phyloP scores from a whole-genome alignment of 148 eudicot genomes.

The Diospyros kaki region DNA sequence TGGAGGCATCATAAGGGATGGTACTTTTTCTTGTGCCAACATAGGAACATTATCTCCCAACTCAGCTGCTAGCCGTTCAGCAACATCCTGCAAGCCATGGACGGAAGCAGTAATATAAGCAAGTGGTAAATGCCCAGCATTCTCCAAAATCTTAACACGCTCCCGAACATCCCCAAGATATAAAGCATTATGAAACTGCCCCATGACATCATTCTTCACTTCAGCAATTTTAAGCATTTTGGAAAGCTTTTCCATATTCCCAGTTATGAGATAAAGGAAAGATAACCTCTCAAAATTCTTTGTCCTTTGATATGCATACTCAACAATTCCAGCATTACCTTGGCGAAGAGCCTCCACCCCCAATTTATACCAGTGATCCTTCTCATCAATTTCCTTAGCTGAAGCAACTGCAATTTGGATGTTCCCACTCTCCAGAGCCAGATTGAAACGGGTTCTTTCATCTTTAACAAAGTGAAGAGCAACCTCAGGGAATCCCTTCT shows the following conservation, averaged over 20 bases:
- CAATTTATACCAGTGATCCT: constrained; percentile 73
- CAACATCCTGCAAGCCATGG: constrained; percentile 60
- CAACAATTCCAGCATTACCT: constrained; percentile 79
- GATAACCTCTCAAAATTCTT: constrained; percentile 77
- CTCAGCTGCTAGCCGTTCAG: constrained; percentile 50
- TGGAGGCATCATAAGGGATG: constrained; percentile 62
- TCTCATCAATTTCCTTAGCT: constrained; percentile 78
- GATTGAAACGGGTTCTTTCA: constrained; percentile 67
- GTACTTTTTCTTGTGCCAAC: constrained; percentile 44
- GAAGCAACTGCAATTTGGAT: constrained; percentile 75
- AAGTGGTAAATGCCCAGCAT: constrained; percentile 70
- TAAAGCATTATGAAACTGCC: constrained; percentile 75
- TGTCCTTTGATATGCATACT: constrained; percentile 75
- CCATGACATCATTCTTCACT: constrained; percentile 78
- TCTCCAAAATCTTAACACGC: constrained; percentile 67
- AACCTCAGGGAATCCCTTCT: constrained; percentile 97
- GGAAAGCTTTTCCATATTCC: constrained; percentile 55
- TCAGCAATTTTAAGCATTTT: constrained; percentile 89
- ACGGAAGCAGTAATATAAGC: constrained; percentile 72
- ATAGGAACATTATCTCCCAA: constrained; percentile 61
- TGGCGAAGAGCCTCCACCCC: constrained; percentile 88
- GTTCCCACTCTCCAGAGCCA: constrained; percentile 70
- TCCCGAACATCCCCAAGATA: constrained; percentile 68
- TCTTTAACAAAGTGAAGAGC: constrained; percentile 98
- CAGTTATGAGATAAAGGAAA: constrained; percentile 73